Conservation (phyloP, 139 green algal species). For the Zygnema cylindricum region DNA sequence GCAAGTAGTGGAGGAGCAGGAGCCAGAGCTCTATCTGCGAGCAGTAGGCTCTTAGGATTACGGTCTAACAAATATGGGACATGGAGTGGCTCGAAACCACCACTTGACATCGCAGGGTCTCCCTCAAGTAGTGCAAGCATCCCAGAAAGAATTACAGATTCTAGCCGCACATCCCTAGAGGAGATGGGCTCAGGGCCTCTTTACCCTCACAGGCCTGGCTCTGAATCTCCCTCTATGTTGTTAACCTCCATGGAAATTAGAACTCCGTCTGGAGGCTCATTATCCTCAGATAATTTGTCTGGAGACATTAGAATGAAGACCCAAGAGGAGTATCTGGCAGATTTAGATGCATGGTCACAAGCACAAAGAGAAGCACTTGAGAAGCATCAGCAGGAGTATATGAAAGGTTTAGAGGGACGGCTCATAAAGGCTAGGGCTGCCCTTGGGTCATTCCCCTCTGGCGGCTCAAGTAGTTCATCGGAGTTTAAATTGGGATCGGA, state of each 20-base stretch:
- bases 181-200: neutral
- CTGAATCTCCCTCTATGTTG: too few relatives aligned
- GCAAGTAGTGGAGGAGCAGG: neutral
- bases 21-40: neutral
- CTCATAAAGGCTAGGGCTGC: slow-evolving; percentile 28
- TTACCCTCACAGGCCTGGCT: neutral
- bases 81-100: neutral
- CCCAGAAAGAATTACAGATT: neutral
- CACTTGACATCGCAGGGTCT: neutral
- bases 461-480: neutral
- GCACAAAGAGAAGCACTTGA: slow-evolving; percentile 14
- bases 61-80: neutral
- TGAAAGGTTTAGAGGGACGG: slow-evolving; percentile 16
- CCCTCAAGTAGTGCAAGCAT: neutral
- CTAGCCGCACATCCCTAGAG: neutral
- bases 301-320: slow-evolving; percentile 10
- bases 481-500: neutral
- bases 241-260: neutral
- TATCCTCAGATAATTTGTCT: neutral
- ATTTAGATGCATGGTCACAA: slow-evolving; percentile 38
- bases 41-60: neutral
- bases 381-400: slow-evolving; percentile 44
- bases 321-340: slow-evolving; percentile 18
- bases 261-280: neutral
- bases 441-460: slow-evolving; percentile 12